Evolutionary conservation across 2,329 filamentous ascomycete genomes (phyloP).

Genomic region (Nothophoma quercina): DNA sequence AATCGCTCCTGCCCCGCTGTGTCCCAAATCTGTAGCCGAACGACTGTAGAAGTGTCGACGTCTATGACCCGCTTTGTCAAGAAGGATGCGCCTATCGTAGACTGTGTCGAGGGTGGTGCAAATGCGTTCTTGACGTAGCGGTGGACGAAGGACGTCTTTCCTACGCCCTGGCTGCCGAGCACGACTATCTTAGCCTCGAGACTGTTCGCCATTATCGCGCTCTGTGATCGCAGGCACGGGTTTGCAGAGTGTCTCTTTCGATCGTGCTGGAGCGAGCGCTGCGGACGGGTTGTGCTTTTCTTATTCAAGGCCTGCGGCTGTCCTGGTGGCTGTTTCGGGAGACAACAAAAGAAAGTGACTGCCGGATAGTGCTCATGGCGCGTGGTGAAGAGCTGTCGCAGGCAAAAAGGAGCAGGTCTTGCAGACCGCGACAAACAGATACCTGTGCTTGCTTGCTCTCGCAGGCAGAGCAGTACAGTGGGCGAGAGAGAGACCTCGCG

Average conservation of each 20-base stretch:
- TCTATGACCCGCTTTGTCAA: slow-evolving; percentile 75
- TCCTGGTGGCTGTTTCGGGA: slow-evolving; percentile 15
- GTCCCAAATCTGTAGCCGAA: slow-evolving; percentile 96
- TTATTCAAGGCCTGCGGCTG: slow-evolving; percentile 13
- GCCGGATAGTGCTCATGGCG: slow-evolving; percentile 43
- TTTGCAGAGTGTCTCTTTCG: not conserved
- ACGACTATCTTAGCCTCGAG: slow-evolving; percentile 85
- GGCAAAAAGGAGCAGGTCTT: slow-evolving; percentile 19
- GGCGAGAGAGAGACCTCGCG: slow-evolving; percentile 27
- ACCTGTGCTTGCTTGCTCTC: slow-evolving; percentile 2
- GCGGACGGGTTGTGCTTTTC: not conserved
- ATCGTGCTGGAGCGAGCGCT: not conserved
- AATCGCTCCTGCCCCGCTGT: slow-evolving; percentile 96
- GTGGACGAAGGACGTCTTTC: slow-evolving; percentile 80
- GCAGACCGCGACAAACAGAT: slow-evolving; percentile 17
- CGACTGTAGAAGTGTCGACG: slow-evolving; percentile 82
- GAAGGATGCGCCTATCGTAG: slow-evolving; percentile 61
- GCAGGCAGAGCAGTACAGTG: slow-evolving; percentile 2
- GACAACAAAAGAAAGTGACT: slow-evolving; percentile 28
- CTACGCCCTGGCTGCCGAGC: slow-evolving; percentile 79
- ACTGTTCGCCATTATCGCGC: slow-evolving; percentile 53
- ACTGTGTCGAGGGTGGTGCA: slow-evolving; percentile 62
- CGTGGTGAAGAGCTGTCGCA: slow-evolving; percentile 21
- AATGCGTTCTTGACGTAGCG: slow-evolving; percentile 78
- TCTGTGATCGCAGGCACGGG: not conserved